phyloP scores from a whole-genome alignment of 2,329 filamentous ascomycete genomes.

The Kalaharituber pfeilii region DNA sequence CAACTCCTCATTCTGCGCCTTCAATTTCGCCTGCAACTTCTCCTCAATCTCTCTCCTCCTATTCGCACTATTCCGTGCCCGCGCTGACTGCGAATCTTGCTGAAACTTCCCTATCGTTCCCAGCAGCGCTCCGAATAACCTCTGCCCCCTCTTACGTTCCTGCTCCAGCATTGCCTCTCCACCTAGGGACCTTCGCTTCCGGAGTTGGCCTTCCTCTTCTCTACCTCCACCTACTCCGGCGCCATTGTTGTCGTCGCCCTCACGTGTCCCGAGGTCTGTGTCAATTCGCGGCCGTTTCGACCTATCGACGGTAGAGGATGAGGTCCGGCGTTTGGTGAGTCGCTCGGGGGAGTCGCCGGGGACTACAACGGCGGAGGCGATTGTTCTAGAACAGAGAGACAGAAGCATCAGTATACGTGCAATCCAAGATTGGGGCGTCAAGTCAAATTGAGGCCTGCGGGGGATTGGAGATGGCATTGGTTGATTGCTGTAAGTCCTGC shows the following conservation, averaged over 20 bases:
- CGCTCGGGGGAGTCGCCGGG: conserved; percentile 31
- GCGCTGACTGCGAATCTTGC: conserved; percentile 44
- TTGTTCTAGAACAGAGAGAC: conserved; percentile 24
- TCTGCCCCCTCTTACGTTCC: conserved; percentile 68
- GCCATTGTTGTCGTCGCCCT: conserved; percentile 3
- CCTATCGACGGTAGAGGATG: conserved; percentile 34
- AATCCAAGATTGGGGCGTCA: neutral
- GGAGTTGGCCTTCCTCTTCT: conserved; percentile 14
- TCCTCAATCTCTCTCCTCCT: conserved; percentile 57
- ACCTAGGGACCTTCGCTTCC: conserved; percentile 10
- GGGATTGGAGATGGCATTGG: no score
- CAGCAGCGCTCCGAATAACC: conserved; percentile 69
- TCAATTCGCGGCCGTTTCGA: conserved; percentile 37
- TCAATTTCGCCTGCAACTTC: conserved; percentile 58
- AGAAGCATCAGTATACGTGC: neutral
- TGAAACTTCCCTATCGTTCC: conserved; percentile 58
- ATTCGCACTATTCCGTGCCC: conserved; percentile 29
- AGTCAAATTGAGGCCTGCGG: no score
- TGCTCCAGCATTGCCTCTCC: conserved; percentile 32
- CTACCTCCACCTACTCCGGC: conserved; percentile 9
- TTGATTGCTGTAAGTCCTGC: no score
- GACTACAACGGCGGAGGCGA: conserved; percentile 38
- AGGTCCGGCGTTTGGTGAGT: conserved; percentile 36
- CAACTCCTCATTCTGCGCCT: conserved; percentile 54
- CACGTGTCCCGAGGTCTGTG: conserved; percentile 16